Conservation (phyloP, 345 rosid genomes). For the Sapria himalayana region DNA sequence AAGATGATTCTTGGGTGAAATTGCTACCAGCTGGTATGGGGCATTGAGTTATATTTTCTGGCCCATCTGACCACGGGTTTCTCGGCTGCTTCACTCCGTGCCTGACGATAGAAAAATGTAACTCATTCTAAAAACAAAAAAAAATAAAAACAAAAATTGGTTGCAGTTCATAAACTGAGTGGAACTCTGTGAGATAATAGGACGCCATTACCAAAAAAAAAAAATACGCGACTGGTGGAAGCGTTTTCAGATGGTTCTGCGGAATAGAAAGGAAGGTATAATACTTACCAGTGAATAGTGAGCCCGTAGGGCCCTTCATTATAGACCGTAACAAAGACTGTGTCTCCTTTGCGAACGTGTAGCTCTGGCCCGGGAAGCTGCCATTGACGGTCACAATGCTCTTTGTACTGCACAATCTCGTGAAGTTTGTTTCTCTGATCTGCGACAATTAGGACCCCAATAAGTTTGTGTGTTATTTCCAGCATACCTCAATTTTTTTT, state of each 20-base stretch:
- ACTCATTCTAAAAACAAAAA: no score
- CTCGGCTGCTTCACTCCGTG: conserved; percentile 14
- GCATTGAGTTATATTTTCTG: conserved; percentile 18
- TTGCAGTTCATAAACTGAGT: no score
- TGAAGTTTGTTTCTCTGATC: background rate
- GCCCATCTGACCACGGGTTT: conserved; percentile 21
- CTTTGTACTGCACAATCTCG: background rate
- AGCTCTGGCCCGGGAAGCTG: background rate
- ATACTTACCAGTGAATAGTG: background rate
- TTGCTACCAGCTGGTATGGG: conserved; percentile 10
- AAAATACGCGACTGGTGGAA: no score
- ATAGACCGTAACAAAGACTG: background rate
- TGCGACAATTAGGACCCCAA: no score
- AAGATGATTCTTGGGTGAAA: conserved; percentile 11
- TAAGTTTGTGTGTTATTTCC: no score
- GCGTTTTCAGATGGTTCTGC: no score
- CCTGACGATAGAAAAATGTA: no score
- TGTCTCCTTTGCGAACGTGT: background rate
- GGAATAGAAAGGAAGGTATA: background rate
- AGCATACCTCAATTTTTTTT: no score
- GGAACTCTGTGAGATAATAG: no score
- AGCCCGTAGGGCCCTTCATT: background rate
- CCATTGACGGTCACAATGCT: conserved; percentile 14
- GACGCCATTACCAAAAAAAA: no score
- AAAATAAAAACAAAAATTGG: no score